Evolutionary conservation across 768 basidiomycete genomes (phyloP), one percentile per base, ranked within the genome.

Genomic region (Leccinum arenicola): DNA sequence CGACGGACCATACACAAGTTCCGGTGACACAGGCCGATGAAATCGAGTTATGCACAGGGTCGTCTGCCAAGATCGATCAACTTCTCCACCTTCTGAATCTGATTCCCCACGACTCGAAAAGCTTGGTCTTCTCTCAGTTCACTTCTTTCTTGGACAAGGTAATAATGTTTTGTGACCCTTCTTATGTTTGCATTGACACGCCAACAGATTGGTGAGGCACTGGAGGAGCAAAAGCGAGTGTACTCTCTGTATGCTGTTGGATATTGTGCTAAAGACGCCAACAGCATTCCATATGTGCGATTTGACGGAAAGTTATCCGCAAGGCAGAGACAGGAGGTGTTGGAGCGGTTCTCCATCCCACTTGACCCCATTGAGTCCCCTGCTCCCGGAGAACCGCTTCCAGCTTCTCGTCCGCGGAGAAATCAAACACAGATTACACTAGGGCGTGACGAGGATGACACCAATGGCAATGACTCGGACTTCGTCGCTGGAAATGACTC

Each of bases 271-370:
- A 17, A 66, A 56, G n/a, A 31, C 29, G 17, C 11, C 6, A 19
- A 7, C 61, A 91, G 89, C 0, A 90, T 95, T 29, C 68, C 85
- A 0, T 93, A 84, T 63, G 84, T 89, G 40, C 85, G 89, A 2
- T 93, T 95, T 64, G 93, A 94, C 60, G 93, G 93, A 1, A 81
- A 86, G 65, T 87, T 95, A 84, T 89, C 89, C n/a, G 88, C 87
- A 2, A 86, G 83, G 65, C 80, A 82, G 65, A 83, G 93, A 15
- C 86, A 90, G 73, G 89, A 92, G 63, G 84, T 88, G 8, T 82
- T 95, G 55, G 82, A 85, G 45, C 76, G 76, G 14, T 95, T 95
- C 67, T 86, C 82, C 43, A 75, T 86, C n/a, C 88, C 90, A 0
- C 68, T 89, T n/a, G 73, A 79, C 38, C 73, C 76, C 1, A 71